Evolutionary conservation across 2,329 filamentous ascomycete species (phyloP), one percentile per base, ranked within the genome.

Genomic region (Xylariales sp.): DNA sequence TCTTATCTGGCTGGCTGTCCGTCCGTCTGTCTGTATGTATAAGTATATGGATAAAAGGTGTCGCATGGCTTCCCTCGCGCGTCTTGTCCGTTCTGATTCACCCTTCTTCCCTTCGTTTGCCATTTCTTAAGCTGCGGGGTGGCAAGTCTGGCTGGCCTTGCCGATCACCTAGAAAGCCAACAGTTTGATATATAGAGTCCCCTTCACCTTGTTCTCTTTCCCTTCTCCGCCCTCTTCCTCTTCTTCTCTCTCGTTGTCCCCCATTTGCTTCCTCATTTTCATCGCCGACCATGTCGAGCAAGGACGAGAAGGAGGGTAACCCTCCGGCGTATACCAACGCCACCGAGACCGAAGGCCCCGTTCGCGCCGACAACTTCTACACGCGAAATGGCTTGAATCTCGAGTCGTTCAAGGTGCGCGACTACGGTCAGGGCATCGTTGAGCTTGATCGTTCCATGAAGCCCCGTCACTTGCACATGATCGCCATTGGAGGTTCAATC

Each of bases 401-500:
- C 18, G 77, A 80, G 56, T 83, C 81, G 23, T 84, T 83, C 76
- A 78, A 79, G 73, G 78, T 77, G 71, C 80, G 81, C 54, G 75
- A 79, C 69, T 78, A 78, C 59, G 78, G 77, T 56, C 43, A 69
- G 39, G 77, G 78, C 45, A 73, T 78, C 63, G 76, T 79, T 60
- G 79, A 81, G 73, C 75, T 82, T 62, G 80, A 82, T 63, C 78
- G 80, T 45, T 73, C 72, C 64, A 83, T 86, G 79, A 83, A 84
- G 74, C 80, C 81, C 34, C 80, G 84, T 63, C 84, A 85, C 76
- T 76, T 86, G 71, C 82, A 86, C 78, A 85, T 85, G 83, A 85
- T 85, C 72, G 83, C 83, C 67, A 85, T 86, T 52, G 84, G 84
- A 70, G 84, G 84, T 69, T 86, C 85, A 30, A 89, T 89, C 53